Evolutionary conservation across 2,329 filamentous ascomycete genomes (phyloP).

Genomic region (Monosporascus cannonballus): DNA sequence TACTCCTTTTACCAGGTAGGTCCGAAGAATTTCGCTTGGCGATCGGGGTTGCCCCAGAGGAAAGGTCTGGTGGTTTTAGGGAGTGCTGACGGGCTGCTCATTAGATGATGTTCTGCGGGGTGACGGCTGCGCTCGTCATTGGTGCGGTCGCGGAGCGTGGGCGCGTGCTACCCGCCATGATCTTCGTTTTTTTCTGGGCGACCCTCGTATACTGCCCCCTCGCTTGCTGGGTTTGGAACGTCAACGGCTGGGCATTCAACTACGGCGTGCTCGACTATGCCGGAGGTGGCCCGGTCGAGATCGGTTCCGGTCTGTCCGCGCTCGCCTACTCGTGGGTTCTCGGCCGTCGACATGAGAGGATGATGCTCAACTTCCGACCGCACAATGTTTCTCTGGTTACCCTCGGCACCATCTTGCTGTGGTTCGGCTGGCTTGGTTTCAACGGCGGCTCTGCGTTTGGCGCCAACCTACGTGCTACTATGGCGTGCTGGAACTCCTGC

Average conservation of each 20-base stretch:
- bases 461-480: constrained; percentile 86
- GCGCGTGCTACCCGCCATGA: constrained; percentile 85
- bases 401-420: constrained; percentile 88
- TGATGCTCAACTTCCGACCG: constrained; percentile 99
- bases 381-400: constrained; percentile 98
- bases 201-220: constrained; percentile 96
- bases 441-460: constrained; percentile 95
- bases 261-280: constrained; percentile 96
- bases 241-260: constrained; percentile 85
- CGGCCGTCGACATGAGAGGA: constrained; percentile 93
- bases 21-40: not conserved
- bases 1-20: constrained; percentile 89
- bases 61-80: not conserved
- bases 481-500: constrained; percentile 98
- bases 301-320: constrained; percentile 86
- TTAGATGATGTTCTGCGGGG: constrained; percentile 94
- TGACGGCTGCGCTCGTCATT: constrained; percentile 85
- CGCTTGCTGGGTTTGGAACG: constrained; percentile 94
- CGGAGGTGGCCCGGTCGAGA: constrained; percentile 94
- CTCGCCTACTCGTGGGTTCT: constrained; percentile 95
- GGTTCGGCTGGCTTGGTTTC: constrained; percentile 99
- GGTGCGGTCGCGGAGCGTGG: constrained; percentile 92
- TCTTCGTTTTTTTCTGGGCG: constrained; percentile 94
- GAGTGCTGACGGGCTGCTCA: constrained; percentile 1
- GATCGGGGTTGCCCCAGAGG: not conserved